Evolutionary conservation across 768 basidiomycete genomes (phyloP).

Genomic region (Paxillus rubicundulus): DNA sequence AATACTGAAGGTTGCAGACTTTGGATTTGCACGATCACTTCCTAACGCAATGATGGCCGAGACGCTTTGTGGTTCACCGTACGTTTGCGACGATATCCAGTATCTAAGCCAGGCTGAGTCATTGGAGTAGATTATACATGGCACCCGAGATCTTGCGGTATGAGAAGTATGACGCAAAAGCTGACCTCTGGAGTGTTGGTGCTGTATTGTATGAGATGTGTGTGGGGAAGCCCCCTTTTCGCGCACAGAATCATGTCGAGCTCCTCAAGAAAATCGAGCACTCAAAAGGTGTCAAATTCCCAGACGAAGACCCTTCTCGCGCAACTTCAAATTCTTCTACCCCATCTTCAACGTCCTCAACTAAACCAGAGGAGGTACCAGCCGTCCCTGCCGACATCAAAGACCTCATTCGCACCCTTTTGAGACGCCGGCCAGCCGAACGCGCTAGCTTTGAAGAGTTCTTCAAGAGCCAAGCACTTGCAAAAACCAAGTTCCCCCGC

Average conservation of each 20-base stretch:
- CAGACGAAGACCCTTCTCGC: conserved; percentile 75
- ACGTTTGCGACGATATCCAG: conserved; percentile 33
- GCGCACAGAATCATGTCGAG: conserved; percentile 95
- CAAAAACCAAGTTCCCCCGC: conserved; percentile 73
- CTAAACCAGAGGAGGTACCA: conserved; percentile 46
- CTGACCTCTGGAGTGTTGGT: conserved; percentile 97
- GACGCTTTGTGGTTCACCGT: conserved; percentile 97
- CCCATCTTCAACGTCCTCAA: conserved; percentile 15
- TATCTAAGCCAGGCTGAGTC: neutral
- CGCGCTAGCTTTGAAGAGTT: conserved; percentile 90
- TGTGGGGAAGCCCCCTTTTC: conserved; percentile 90
- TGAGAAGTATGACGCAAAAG: conserved; percentile 97
- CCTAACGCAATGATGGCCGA: conserved; percentile 95
- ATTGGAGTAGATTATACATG: conserved; percentile 79
- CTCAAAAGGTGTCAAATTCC: conserved; percentile 90
- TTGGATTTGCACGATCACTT: conserved; percentile 92
- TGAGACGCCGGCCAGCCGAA: conserved; percentile 82
- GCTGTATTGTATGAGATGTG: conserved; percentile 96
- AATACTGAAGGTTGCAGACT: conserved; percentile 95
- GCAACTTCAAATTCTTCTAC: conserved; percentile 33
- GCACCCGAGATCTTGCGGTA: conserved; percentile 97
- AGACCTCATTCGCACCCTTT: conserved; percentile 74
- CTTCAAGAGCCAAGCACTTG: conserved; percentile 77
- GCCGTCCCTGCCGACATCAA: conserved; percentile 83
- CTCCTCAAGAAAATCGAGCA: conserved; percentile 89